Base-by-base conservation (phyloP, 176 grass and related monocot genomes). In the Panicum miliaceum region DNA sequence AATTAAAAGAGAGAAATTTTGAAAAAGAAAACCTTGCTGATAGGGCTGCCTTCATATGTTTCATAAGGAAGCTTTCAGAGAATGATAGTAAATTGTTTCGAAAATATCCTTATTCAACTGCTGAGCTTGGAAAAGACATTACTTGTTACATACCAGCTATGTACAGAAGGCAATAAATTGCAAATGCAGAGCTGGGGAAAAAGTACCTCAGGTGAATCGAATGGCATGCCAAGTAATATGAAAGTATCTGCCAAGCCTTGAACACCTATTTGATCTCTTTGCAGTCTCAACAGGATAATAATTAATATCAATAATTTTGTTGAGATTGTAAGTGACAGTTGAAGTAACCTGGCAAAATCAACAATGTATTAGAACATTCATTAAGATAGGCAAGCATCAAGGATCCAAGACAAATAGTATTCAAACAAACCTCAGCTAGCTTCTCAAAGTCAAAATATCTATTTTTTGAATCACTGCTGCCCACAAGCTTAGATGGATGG, bases 391-490 rank as follows among this genome's bases (percentile, higher is more conserved):
- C 6, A 11, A 64, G 12, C 75, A 74, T 59, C 4, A 1, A 48
- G 26, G 34, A 76, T 69, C 12, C 38, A 48, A 54, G 40, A 38
- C 11, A 58, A 23, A 56, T 42, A 81, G 60, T 20, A 66, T 73
- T 5, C 61, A 79, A 87, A 34, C 81, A 73, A 84, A 96, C 96
- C 96, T 99, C 96, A 81, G 87, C 91, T 68, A 99, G 86, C 75
- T 94, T 99, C 71, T 96, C 91, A 84, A 99, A 99, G 65, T 99
- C 91, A 79, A 99, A 99, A 76, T 92, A 96, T 96, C 96, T 94
- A 47, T 92, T 99, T 70, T 94, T 84, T 20, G 85, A 94, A 40
- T 79, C 93, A 81, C 10, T 92, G 52, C 93, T 99, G 22, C 96
- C 96, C 36, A 92, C 96, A 80, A 99, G 57, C 57, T 91, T 99